Conservation (phyloP, 495 filamentous ascomycete genomes). For the Achaetomiella virescens region DNA sequence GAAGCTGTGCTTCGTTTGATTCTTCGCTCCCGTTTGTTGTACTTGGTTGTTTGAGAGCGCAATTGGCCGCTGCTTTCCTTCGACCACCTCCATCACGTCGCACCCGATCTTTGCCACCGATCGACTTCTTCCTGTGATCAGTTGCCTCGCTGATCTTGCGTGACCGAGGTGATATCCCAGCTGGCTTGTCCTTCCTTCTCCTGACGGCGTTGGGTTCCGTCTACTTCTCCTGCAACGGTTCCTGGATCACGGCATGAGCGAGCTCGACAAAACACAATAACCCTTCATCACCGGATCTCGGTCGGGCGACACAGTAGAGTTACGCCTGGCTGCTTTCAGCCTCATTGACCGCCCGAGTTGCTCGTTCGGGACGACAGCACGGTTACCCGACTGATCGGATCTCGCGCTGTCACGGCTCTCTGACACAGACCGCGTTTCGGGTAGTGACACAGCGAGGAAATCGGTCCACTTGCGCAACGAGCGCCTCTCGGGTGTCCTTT, state of each 20-base stretch:
- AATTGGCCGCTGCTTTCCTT: conserved; percentile 1
- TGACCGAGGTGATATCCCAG: neutral
- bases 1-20: conserved; percentile 19
- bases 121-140: neutral
- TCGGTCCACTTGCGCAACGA: conserved; percentile 6
- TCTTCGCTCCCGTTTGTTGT: neutral
- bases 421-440: conserved; percentile 22
- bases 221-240: neutral
- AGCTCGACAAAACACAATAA: neutral
- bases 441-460: conserved; percentile 3
- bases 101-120: conserved; percentile 7
- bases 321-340: neutral
- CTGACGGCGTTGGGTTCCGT: neutral
- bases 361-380: neutral
- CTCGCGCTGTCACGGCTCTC: conserved; percentile 8
- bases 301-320: neutral
- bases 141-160: conserved; percentile 1
- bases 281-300: neutral
- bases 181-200: neutral
- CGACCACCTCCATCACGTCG: conserved; percentile 2
- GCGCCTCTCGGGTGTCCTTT: neutral
- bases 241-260: neutral
- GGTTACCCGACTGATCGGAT: conserved; percentile 13
- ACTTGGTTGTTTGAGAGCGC: conserved; percentile 4
- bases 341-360: conserved; percentile 9